Base-by-base conservation (phyloP, 257 asterid species). In the Lantana camara region DNA sequence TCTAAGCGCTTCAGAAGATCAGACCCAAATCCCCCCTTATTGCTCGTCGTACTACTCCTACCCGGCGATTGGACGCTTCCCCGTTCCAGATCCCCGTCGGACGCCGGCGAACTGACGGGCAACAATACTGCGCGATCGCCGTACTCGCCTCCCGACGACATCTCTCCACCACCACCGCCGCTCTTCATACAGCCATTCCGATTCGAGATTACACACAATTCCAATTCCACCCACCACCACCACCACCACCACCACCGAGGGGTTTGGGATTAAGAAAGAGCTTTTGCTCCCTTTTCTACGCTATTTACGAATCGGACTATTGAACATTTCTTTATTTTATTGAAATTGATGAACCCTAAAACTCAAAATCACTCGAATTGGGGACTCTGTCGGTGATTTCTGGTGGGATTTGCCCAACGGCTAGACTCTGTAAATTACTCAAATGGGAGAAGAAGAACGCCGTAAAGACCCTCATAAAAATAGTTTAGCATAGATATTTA, bases 51-150 rank as follows among this genome's bases (percentile, higher is more conserved):
- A 22, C 67, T 65, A 63, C 27, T 72, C 75, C 82, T 59, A 10
- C 80, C 68, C 44, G 85, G 75, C 3, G 81, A 56, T 57, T 73
- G 89, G 22, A 32, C 59, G 7, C 74, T 66, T 27, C 82, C 80
- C 3, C 80, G 77, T 51, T 92, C 95, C 71, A 92, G 79, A 79
- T 92, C 98, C 51, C 74, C 79, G 55, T 80, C 96, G 41, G 88
- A 69, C 7, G 67, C 74, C 66, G 95, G 69, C 4, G 89, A 81
- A 83, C 49, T 78, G 61, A 89, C 77, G 22, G 81, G 81, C 77
- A 86, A 64, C 27, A 88, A 64, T 1, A 79, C 69, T 54, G 65
- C 71, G 53, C 84, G 90, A 67, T 84, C 95, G 74, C 22, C 56
- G 69, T 62, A 78, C 35, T 86, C 92, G 61, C 75, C 85, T 32